Base-by-base conservation (phyloP, 306 rosid species). In the Trifolium repens region DNA sequence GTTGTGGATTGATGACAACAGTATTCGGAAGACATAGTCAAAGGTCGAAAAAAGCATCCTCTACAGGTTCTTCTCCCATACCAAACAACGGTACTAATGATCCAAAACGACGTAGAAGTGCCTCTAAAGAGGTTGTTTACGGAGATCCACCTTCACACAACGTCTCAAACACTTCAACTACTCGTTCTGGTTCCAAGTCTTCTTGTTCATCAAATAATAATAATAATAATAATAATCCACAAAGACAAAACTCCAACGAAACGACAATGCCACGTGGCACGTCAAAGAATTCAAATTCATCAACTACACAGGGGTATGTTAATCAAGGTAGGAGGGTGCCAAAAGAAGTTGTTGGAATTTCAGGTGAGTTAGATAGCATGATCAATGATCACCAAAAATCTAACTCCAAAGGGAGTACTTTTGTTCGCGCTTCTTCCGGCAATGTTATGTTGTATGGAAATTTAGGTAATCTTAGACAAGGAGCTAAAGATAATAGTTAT, bases 311-410 rank as follows among this genome's bases (percentile, higher is more conserved):
- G 17, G 87, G 80, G 14, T 87, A 92, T 62, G 94, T 87, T 4
- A 87, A 79, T 61, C 93, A 84, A 19, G 96, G 91, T 6, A 83
- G 83, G 81, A 88, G 39, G 83, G 94, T 91, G 3, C 92, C 92
- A 1, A 87, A 73, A 77, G 98, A 93, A 66, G 91, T 84, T 34
- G 22, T 84, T 76, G 92, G 96, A 2, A 80, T 93, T 13, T 93
- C 97, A 0, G 97, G 98, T 5, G 98, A 93, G 84, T 97, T 93
- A 4, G 98, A 93, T 9, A 83, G 80, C 78, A 89, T 91, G 87
- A 83, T 93, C 58, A 27, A 73, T 4, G 97, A 93, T 78, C 90
- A 89, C 47, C 96, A 88, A 60, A 91, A 87, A 52, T 15, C 42
- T 7, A 39, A 39, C 42, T 7, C 79, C 3, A 80, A 74, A 42